These are phyloP conservation scores for Schizothecium vesticola DNA, from an alignment of 495 filamentous ascomycete species.

Conservation along the genomic window DNA sequence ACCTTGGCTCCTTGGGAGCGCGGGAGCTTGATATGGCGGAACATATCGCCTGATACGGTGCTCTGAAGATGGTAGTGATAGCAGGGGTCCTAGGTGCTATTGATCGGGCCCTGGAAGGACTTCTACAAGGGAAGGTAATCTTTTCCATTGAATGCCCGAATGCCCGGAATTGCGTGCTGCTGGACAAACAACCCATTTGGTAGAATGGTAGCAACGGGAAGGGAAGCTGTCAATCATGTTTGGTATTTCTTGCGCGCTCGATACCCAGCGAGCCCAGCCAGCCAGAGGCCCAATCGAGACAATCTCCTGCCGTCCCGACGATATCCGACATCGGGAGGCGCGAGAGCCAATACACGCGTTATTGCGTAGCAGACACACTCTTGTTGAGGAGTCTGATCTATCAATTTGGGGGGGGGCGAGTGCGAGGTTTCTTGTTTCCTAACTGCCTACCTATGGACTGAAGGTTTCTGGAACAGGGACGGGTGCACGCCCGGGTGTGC, in stretches of 20 bases:
- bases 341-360: not conserved
- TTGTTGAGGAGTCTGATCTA: not conserved
- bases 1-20: not conserved
- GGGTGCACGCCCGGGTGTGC: not conserved
- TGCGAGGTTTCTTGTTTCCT: not conserved
- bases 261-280: no score
- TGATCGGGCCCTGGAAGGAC: not conserved
- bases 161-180: not conserved
- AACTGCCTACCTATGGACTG: not conserved
- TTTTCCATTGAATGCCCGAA: not conserved
- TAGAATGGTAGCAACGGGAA: not conserved
- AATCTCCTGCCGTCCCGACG: not conserved
- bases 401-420: not conserved
- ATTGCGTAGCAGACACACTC: not conserved
- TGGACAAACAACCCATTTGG: not conserved
- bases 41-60: not conserved
- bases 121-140: not conserved
- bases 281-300: no score
- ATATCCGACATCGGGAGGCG: not conserved
- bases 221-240: not conserved
- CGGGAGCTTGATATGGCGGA: not conserved
- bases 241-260: not conserved
- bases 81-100: not conserved
- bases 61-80: not conserved
- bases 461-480: not conserved